Conservation (phyloP, 2,329 filamentous ascomycete genomes). For the Hymenoscyphus salicellus region DNA sequence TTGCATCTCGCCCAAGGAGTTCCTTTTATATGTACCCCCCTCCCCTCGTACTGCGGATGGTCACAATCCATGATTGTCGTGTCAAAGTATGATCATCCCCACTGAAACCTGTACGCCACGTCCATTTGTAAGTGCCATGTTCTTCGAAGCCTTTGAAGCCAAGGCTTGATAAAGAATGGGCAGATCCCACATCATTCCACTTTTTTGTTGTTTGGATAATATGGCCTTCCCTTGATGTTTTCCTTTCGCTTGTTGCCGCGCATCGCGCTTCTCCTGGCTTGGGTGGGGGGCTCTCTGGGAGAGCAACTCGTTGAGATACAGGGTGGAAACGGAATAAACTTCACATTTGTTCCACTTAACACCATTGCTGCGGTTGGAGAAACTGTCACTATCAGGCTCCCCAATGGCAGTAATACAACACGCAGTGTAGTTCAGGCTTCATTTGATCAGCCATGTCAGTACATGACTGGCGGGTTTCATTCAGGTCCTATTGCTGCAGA, state of each 20-base stretch:
- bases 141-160: not conserved
- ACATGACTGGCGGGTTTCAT: not conserved
- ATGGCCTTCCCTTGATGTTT: conserved; percentile 3
- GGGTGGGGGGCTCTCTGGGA: not conserved
- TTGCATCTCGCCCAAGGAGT: not conserved
- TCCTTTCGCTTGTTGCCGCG: not conserved
- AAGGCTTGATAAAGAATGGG: conserved; percentile 4
- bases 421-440: not conserved
- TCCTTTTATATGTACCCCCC: not conserved
- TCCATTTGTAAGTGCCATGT: not conserved
- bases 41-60: not conserved
- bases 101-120: conserved; percentile 6
- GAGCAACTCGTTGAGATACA: not conserved
- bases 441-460: conserved; percentile 3
- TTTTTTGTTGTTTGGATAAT: not conserved
- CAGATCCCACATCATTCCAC: not conserved
- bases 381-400: not conserved
- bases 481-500: not conserved
- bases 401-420: not conserved
- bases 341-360: not conserved
- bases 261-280: conserved; percentile 1
- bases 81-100: conserved; percentile 10
- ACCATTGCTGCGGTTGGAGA: not conserved
- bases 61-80: not conserved
- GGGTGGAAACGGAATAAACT: not conserved